Evolutionary conservation across 1,284 basidiomycete species (phyloP), one percentile per base, ranked within the genome.

Genomic region (Termitomyces sp.): DNA sequence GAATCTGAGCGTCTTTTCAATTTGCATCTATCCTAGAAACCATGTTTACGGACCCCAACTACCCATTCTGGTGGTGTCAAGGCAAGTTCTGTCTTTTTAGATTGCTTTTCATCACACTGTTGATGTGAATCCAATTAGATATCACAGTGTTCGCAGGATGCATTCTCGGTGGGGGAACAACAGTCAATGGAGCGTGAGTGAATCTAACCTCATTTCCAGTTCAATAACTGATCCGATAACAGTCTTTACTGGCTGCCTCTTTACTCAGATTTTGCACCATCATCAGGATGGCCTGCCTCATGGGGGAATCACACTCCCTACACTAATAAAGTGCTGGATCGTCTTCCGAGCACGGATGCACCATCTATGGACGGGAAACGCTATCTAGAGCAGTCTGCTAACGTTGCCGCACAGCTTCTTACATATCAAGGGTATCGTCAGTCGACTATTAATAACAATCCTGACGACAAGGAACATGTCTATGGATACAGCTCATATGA

Each of bases 51-150:
- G 80, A 81, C 54, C 62, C 67, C 28, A 76, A 80, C 57, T 69
- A 80, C 57, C 69, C 74, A 1, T 83, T 73, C 64, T 84, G 79
- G 74, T 85, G 82, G 82, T 84, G 82, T 66, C 81, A 79, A 67
- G 56, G 56, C 41, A 31, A 28, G 31, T 26, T n/a, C 5, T n/a
- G 21, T 21, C 33, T 34, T 21, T n/a, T 33, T 4, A 44, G 3
- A 37, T 5, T 19, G 4, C 16, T 18, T 18, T 35, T 26, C 16
- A 18, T 3, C 35, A 35, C n/a, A 35, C 19, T 9, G n/a, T 11
- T 35, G 5, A 49, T 16, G 4, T 13, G 11, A 35, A 40, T 8
- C 13, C 14, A 2, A 6, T 18, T 16, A 57, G 81, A 84, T 63
- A 70, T 83, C 55, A 80, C 70, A 21, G 74, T 78, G 26, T 84